Base-by-base conservation (phyloP, 345 rosid genomes). In the Murraya paniculata region DNA sequence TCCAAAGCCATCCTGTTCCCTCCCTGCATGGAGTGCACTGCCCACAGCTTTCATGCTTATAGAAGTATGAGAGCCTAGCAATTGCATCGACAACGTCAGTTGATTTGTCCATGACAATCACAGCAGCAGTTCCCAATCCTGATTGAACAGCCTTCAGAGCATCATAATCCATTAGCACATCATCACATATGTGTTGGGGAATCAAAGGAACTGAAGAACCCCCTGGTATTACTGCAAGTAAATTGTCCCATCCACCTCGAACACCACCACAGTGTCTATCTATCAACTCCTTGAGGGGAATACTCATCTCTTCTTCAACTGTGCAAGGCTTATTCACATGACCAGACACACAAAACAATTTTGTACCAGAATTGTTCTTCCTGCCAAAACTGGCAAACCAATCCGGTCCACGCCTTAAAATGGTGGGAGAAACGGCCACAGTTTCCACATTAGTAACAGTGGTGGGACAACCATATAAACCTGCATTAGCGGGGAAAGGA, bases 361-460 rank as follows among this genome's bases (percentile, higher is more conserved):
- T 93, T 59, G 98, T 93, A 67, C 98, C 98, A 14, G 98, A 78
- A 85, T 95, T 95, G 78, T 95, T 93, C 85, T 93, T 95, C 88
- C 98, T 84, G 64, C 99, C 99, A 67, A 96, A 96, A 83, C 99
- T 91, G n/a, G 98, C 89, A 88, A 96, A 94, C 98, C 99, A 92
- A 75, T 96, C 98, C 10, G 98, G 99, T 19, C 99, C 98, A 72
- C 97, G 98, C 84, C 98, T 88, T 79, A 96, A 81, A 79, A 96
- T 94, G 58, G 98, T 92, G 76, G 99, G 99, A 69, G 99, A 96
- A 83, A 96, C 98, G 61, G 98, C 97, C 45, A 96, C 95, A 4
- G 98, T 94, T 84, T 96, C 99, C 62, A 94, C 99, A 79, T 94
- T 96, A 68, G 98, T 94, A 55, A 94, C 98, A 72, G 99, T 96